Evolutionary conservation across 169 alveolate species (phyloP), one percentile per base, ranked within the genome.

Genomic region (Cryptosporidium canis): DNA sequence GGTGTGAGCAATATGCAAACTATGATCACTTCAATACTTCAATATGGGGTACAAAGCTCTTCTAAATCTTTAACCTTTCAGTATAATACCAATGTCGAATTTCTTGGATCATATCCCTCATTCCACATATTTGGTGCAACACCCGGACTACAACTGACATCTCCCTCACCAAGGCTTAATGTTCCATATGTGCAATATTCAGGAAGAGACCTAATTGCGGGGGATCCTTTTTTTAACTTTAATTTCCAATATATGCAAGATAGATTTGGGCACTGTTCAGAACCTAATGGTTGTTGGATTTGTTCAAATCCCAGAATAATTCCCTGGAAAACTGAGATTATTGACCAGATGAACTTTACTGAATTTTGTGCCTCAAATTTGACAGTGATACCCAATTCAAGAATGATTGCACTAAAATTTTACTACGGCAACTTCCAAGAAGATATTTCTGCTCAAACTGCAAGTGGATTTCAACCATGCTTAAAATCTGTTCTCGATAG

Each of bases 161-260:
- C 87, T 4, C 87, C 87, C n/a, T 58, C 56, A 11, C 87, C 71
- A 27, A 55, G 87, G 14, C 63, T 77, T 0, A 63, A 55, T 27
- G 87, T 61, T 77, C 87, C 87, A 11, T 77, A 35, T 58, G 87
- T 77, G 12, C 87, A 56, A 18, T 77, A 77, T 41, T 77, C 87
- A 4, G 87, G 87, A 0, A 77, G 87, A 77, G 72, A 77, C 33
- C 35, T 77, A 16, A 41, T 24, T n/a, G 72, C 72, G 8, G 87
- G 87, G 24, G 87, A 77, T 37, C 77, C 87, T 21, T 77, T 77
- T 58, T 77, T 77, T 39, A 77, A 77, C 37, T 77, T 77, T 21
- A 77, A 77, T 39, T 77, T 77, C 61, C 87, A 77, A 45, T 77
- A 56, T 58, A 77, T 77, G 87, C 87, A 77, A 48, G 87, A 77